These are phyloP conservation scores for Cicer chorassanicum DNA, from an alignment of 306 rosid species.

Conservation along the genomic window DNA sequence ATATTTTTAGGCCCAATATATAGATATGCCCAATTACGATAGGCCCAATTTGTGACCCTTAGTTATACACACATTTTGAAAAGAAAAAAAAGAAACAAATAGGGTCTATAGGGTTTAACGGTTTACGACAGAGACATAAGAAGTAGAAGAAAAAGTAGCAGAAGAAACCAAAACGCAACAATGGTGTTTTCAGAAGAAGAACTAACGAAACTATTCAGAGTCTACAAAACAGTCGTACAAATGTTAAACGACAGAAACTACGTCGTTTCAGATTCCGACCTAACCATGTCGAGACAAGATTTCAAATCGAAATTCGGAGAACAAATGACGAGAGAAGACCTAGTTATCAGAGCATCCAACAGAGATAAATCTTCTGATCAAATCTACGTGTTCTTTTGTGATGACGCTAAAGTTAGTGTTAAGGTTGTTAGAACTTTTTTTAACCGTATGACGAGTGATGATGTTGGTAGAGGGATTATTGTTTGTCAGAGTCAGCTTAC, in stretches of 20 bases:
- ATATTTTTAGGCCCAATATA: too few relatives aligned
- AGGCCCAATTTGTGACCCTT: too few relatives aligned
- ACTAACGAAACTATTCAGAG: not conserved
- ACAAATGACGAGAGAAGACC: not conserved
- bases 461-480: not conserved
- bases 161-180: not conserved
- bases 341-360: not conserved
- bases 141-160: not conserved
- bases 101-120: too few relatives aligned
- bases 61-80: too few relatives aligned
- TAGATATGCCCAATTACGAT: too few relatives aligned
- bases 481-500: not conserved
- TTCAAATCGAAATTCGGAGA: not conserved
- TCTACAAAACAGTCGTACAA: not conserved
- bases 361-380: not conserved
- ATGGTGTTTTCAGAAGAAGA: not conserved
- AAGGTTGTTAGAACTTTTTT: not conserved
- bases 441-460: not conserved
- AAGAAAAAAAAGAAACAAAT: too few relatives aligned
- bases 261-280: not conserved
- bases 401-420: not conserved
- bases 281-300: not conserved
- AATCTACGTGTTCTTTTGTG: not conserved
- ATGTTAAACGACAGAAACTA: slow-evolving; percentile 13
- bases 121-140: not conserved